Evolutionary conservation across 345 rosid genomes (phyloP), one percentile per base, ranked within the genome.

Genomic region (Pelargonium nanum): DNA sequence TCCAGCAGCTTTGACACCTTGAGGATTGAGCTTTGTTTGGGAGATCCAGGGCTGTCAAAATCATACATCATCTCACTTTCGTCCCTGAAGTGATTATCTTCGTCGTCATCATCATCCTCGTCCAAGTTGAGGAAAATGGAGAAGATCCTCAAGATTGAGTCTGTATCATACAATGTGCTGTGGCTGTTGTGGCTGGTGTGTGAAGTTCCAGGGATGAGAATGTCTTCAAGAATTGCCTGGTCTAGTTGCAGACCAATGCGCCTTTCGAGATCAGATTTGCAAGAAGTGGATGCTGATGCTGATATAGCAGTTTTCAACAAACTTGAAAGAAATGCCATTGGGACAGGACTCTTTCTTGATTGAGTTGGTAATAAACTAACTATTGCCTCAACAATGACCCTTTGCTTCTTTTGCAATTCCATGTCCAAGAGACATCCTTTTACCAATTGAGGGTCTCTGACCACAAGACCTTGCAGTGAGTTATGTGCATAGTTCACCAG

Each of bases 191-290:
- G 79, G 67, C 68, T 77, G 61, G 85, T 88, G 15, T 70, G 75
- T 23, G 83, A 72, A 64, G 77, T 81, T 52, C 79, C 69, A 0
- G 97, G 99, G 30, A 93, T 83, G 51, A 93, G 82, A 65, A 93
- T 80, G 70, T 93, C 99, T 74, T 89, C 99, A n/a, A 87, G 96
- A 68, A 93, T 93, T 17, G 99, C 97, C 70, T 93, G 99, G 67
- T 93, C 97, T 23, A 93, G 80, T 54, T 93, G 99, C 53, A 89
- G 89, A 58, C 97, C 96, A 0, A 93, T 87, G 34, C 99, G 75
- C 63, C 96, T 72, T 74, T 93, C 99, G 59, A 93, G 71, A 70
- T 93, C 96, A 0, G 94, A 79, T 70, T 86, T 83, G 66, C 96
- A 87, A 5, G 90, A 79, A n/a, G 80, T 80, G 32, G 77, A 66